Percentiles rank a stretch among this genome's conserved stretches.
phyloP scores from a whole-genome alignment of 139 green algal species.

The Chlorella sorokiniana region DNA sequence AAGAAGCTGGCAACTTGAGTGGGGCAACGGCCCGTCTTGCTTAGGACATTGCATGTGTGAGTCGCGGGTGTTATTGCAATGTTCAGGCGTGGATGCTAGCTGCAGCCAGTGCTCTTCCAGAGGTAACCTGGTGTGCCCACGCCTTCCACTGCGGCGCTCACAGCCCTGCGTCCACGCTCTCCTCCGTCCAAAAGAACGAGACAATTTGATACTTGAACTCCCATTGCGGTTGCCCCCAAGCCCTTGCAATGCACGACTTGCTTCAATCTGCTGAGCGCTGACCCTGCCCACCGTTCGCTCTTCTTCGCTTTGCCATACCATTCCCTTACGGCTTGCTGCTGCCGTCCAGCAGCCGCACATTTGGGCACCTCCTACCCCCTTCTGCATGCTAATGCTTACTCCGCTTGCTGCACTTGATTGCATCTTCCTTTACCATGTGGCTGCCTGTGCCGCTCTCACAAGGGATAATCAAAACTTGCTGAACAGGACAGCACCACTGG shows the following conservation, averaged over 20 bases:
- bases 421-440: background rate
- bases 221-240: no score
- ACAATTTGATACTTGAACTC: no score
- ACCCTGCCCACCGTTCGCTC: no score
- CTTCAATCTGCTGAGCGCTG: background rate
- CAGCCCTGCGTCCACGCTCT: no score
- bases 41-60: no score
- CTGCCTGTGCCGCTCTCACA: background rate
- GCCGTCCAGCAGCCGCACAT: background rate
- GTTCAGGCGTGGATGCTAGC: no score
- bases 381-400: background rate
- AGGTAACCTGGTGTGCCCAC: no score
- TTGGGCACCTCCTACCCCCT: background rate
- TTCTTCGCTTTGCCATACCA: background rate
- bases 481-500: background rate
- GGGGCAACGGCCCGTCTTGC: no score
- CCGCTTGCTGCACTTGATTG: background rate
- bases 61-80: no score
- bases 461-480: background rate
- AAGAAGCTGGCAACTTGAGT: conserved; percentile 45
- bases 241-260: background rate
- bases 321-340: background rate
- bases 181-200: no score
- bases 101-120: no score
- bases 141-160: no score